Percentiles rank a stretch among this genome's conserved stretches.
phyloP scores from a whole-genome alignment of 768 basidiomycete species.

The Trametes coccinea region DNA sequence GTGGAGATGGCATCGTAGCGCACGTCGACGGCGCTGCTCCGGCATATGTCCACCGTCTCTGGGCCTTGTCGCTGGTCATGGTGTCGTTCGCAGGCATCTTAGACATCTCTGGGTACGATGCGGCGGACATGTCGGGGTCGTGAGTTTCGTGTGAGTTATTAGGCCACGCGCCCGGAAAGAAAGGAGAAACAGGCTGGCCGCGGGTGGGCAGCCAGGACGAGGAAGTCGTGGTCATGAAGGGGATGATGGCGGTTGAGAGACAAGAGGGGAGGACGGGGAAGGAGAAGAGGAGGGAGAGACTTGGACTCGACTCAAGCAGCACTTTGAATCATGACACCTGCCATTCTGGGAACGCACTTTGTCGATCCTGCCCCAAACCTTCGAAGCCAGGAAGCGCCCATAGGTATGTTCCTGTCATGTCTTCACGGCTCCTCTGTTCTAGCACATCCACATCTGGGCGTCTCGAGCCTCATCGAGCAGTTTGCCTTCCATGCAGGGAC shows the following conservation, averaged over 20 bases:
- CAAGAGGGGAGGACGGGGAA: conserved; percentile 2
- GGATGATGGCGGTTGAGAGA: conserved; percentile 9
- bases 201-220: conserved; percentile 20
- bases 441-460: conserved; percentile 6
- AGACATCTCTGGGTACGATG: conserved; percentile 23
- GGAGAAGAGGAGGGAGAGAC: background rate
- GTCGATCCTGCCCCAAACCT: conserved; percentile 18
- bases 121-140: conserved; percentile 18
- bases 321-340: conserved; percentile 12
- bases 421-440: conserved; percentile 3
- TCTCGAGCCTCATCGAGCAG: conserved; percentile 2
- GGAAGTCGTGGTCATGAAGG: conserved; percentile 1
- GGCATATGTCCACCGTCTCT: conserved; percentile 13
- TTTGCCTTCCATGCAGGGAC: background rate
- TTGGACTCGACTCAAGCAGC: background rate
- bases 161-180: conserved; percentile 52
- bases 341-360: conserved; percentile 13
- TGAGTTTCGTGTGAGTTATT: conserved; percentile 27
- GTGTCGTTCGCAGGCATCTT: background rate
- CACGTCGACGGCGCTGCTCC: conserved; percentile 28
- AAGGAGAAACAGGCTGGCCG: conserved; percentile 33
- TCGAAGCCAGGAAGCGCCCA: conserved; percentile 5
- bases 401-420: conserved; percentile 12
- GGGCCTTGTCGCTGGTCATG: background rate
- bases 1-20: conserved; percentile 24